Evolutionary conservation across 2,329 filamentous ascomycete genomes (phyloP).

Genomic region (Leptographium flavum): DNA sequence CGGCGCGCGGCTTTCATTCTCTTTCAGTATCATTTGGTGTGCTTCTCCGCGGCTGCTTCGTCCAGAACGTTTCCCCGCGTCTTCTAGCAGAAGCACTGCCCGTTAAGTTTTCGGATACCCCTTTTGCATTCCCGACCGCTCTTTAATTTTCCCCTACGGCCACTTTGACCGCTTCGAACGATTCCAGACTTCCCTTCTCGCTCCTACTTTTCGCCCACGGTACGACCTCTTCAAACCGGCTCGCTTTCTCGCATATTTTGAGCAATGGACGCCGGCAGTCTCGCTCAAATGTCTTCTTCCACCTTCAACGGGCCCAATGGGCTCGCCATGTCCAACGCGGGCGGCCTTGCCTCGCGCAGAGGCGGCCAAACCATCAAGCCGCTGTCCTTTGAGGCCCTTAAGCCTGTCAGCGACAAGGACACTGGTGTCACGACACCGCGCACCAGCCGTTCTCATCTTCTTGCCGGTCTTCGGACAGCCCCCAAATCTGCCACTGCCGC

Average conservation of each 20-base stretch:
- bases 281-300: slow-evolving; percentile 97
- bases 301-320: slow-evolving; percentile 54
- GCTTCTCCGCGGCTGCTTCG: neutral
- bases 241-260: slow-evolving; percentile 14
- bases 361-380: slow-evolving; percentile 84
- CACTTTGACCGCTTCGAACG: neutral
- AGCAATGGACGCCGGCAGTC: slow-evolving; percentile 90
- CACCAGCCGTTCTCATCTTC: slow-evolving; percentile 85
- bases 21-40: neutral
- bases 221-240: neutral
- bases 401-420: slow-evolving; percentile 53
- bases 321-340: slow-evolving; percentile 61
- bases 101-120: slow-evolving; percentile 1
- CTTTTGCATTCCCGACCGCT: neutral
- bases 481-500: slow-evolving; percentile 71
- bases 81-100: neutral
- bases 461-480: slow-evolving; percentile 84
- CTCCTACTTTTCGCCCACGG: neutral
- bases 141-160: neutral
- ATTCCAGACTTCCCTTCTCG: neutral
- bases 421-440: slow-evolving; percentile 67
- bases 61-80: neutral
- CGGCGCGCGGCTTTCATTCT: neutral
- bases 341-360: slow-evolving; percentile 72
- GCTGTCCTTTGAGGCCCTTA: slow-evolving; percentile 61